Evolutionary conservation across 331 rosid species (phyloP), one percentile per base, ranked within the genome.

Genomic region (Phaseolus coccineus): DNA sequence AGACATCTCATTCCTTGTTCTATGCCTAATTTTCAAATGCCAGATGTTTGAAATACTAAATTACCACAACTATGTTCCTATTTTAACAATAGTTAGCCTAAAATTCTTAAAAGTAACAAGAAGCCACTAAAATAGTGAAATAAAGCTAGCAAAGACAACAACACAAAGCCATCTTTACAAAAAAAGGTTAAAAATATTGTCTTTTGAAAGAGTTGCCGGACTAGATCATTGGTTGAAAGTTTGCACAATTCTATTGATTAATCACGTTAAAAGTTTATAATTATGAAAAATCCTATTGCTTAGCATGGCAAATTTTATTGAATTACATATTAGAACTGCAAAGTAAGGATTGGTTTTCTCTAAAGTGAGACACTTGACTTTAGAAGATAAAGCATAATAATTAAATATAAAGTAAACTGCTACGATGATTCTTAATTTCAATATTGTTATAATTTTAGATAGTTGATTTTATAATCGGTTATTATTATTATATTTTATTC

Each of bases 181-280:
- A 78, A 46, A 78, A 61, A 31, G 77, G 25, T 31, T 59, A 70
- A 77, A 77, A 40, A 28, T 25, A 27, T 40, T 22, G 19, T 52
- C 10, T 19, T 52, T 19, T 52, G 16, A 52, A 52, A 52, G 12
- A 19, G 12, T 52, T 52, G 27, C 11, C 6, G 1, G n/a, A 2
- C 25, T 2, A 52, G 3, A n/a, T 19, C 16, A 19, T 19, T 52
- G 58, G 2, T 52, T 5, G 58, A n/a, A 44, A 44, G 48, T 9
- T 44, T 8, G 48, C 10, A 10, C 2, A 10, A 39, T 39, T 39
- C 44, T 39, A 39, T 39, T 53, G 61, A 53, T 22, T 53, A 19
- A 53, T 19, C 28, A 9, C 8, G 31, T 24, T 56, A 2, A 22
- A 56, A 56, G 24, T 56, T 3, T 56, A 25, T 19, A 25, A 56